Percentiles rank a stretch among this genome's conserved stretches.
Conservation (phyloP, 306 rosid genomes). For the Dryas octopetala region DNA sequence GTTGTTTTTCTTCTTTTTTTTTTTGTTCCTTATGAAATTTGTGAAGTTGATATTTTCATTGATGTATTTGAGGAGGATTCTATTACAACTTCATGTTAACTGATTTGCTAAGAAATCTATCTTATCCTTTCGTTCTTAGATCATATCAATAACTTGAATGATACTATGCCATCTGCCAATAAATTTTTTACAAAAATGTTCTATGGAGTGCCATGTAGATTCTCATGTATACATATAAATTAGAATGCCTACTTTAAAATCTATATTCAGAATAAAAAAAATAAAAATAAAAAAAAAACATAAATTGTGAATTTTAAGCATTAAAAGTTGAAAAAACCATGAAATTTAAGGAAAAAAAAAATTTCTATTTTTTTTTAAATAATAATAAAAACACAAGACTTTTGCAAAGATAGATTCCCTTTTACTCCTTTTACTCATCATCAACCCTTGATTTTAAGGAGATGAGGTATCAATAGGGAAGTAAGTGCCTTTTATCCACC, state of each 20-base stretch:
- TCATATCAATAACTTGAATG: no score
- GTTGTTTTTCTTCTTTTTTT: background rate
- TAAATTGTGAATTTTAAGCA: background rate
- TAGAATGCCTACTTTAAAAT: background rate
- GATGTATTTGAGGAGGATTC: no score
- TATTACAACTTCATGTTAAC: no score
- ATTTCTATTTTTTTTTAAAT: no score
- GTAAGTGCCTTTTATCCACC: slow-evolving; percentile 1
- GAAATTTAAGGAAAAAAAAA: background rate
- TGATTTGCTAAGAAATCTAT: background rate
- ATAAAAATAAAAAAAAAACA: background rate
- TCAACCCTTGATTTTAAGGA: background rate
- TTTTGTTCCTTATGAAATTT: background rate
- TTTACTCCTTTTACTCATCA: no score
- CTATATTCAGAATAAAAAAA: background rate
- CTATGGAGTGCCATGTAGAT: background rate
- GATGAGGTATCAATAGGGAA: background rate
- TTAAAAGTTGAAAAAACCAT: background rate
- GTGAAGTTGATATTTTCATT: background rate
- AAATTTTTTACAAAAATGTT: background rate
- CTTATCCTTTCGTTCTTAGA: background rate
- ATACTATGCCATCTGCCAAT: no score
- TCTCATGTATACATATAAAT: background rate
- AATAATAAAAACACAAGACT: no score
- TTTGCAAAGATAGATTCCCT: no score